Percentiles rank a stretch among this genome's conserved stretches.
Evolutionary conservation across 1,284 basidiomycete species (phyloP).

Genomic region (Ustilago curta): DNA sequence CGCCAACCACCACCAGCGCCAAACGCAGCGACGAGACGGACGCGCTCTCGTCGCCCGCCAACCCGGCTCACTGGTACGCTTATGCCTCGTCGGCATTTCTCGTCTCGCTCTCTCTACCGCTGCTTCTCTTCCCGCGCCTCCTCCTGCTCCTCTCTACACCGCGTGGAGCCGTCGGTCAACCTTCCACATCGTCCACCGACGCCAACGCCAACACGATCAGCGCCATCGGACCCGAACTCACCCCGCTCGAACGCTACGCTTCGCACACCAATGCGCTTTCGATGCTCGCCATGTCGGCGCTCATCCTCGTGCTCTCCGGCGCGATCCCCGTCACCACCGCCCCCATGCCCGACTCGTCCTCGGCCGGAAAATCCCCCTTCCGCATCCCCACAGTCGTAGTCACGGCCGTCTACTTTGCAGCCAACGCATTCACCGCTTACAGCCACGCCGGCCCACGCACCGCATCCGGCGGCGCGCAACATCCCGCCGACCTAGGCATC

Average conservation of each 20-base stretch:
- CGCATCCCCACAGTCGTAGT: constrained; percentile 44
- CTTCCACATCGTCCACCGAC: constrained; percentile 6
- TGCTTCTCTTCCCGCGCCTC: constrained; percentile 45
- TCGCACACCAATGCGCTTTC: constrained; percentile 44
- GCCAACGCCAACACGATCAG: constrained; percentile 19
- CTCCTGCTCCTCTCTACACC: constrained; percentile 49
- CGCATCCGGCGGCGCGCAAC: background rate
- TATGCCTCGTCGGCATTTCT: constrained; percentile 46
- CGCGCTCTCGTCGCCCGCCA: constrained; percentile 41
- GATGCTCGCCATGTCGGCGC: constrained; percentile 38
- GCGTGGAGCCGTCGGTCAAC: constrained; percentile 43
- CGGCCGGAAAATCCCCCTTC: constrained; percentile 37
- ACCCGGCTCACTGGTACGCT: constrained; percentile 54
- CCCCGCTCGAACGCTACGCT: constrained; percentile 42
- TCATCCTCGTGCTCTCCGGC: constrained; percentile 42
- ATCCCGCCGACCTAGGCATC: constrained; percentile 39
- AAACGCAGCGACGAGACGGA: constrained; percentile 28
- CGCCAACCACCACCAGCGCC: background rate
- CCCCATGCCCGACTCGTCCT: constrained; percentile 38
- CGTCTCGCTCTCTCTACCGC: constrained; percentile 38
- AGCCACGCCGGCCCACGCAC: constrained; percentile 19
- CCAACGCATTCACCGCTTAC: constrained; percentile 39
- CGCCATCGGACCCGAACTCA: constrained; percentile 49
- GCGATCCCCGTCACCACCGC: constrained; percentile 47
- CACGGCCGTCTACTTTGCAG: constrained; percentile 41